These are phyloP conservation scores for Talaromyces sp. DNA, from an alignment of 2,329 filamentous ascomycete species.

Conservation along the genomic window DNA sequence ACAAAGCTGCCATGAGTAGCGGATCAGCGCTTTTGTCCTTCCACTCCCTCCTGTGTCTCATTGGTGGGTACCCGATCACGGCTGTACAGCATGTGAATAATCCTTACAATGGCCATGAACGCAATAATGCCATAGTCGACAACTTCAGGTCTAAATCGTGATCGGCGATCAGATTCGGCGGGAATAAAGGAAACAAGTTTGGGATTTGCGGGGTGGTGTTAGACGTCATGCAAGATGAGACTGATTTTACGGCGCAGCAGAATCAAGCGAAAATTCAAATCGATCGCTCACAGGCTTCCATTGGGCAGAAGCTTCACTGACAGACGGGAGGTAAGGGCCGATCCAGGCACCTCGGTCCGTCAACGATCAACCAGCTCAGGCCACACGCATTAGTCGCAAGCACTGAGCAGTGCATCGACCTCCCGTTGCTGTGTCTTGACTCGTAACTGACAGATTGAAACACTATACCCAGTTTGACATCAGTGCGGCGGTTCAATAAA, in stretches of 20 bases:
- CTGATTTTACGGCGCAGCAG: slow-evolving; percentile 14
- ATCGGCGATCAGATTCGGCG: slow-evolving; percentile 1
- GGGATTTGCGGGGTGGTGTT: slow-evolving; percentile 14
- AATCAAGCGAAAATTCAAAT: slow-evolving; percentile 11
- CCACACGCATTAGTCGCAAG: slow-evolving; percentile 2
- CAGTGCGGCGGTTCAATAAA: neutral
- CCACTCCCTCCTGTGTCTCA: neutral
- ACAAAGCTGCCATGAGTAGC: neutral
- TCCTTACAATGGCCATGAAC: neutral
- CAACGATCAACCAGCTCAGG: slow-evolving; percentile 15
- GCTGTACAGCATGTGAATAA: neutral
- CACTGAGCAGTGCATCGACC: slow-evolving; percentile 1
- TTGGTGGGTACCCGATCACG: neutral
- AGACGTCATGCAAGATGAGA: slow-evolving; percentile 11
- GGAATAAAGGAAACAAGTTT: slow-evolving; percentile 1
- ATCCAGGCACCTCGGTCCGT: slow-evolving; percentile 20
- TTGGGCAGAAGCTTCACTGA: slow-evolving; percentile 17
- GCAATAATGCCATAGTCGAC: neutral
- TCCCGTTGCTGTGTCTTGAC: slow-evolving; percentile 5
- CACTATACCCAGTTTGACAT: slow-evolving; percentile 1
- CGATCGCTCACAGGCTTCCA: neutral
- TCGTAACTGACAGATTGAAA: slow-evolving; percentile 9
- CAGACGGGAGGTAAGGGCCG: slow-evolving; percentile 24
- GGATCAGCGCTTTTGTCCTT: slow-evolving; percentile 5
- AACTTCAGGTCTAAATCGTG: neutral